Base-by-base conservation (phyloP, 2,329 filamentous ascomycete species). In the Ophiosphaerella herpotricha region DNA sequence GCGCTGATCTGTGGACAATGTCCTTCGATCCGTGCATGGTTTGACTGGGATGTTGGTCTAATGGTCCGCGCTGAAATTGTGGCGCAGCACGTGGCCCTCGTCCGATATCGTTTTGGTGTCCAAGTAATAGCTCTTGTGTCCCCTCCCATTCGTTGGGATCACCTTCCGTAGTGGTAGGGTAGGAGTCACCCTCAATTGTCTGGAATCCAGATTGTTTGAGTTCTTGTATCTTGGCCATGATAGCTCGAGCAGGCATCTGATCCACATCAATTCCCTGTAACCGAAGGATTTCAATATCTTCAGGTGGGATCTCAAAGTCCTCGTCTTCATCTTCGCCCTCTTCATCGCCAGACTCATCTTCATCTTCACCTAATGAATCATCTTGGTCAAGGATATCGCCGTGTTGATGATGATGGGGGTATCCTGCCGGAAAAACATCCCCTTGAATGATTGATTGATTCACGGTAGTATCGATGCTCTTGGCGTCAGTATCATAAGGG, bases 101-200 rank as follows among this genome's bases (percentile, higher is more conserved):
- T 21, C 21, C 48, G 5, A 41, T 37, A 24, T 50, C 40, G 9
- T 49, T 26, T 6, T 39, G 8, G 13, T 52, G 51, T 24, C 64
- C 45, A 23, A 48, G 48, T 24, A 32, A 39, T 37, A 23, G 42
- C 14, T 55, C 52, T 34, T 57, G 55, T 3, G 43, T 49, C 41
- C 48, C 48, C 39, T 34, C 44, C 54, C 43, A 41, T 36, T 59
- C 55, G 29, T 58, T 60, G 40, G 60, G 47, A 29, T 60, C 48
- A 4, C 72, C 72, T 31, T 71, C 67, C 8, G 71, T 73, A 2
- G 72, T 74, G 24, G 64, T 61, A 14, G 72, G 71, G 43, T 74
- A 74, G n/a, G 72, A 74, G 32, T 67, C 64, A 29, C 61, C 68
- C 3, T 64, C 60, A n/a, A 63, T 41, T 1, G 50, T 48, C 5